Conservation (phyloP, 306 rosid species). For the Sophora flavescens region DNA sequence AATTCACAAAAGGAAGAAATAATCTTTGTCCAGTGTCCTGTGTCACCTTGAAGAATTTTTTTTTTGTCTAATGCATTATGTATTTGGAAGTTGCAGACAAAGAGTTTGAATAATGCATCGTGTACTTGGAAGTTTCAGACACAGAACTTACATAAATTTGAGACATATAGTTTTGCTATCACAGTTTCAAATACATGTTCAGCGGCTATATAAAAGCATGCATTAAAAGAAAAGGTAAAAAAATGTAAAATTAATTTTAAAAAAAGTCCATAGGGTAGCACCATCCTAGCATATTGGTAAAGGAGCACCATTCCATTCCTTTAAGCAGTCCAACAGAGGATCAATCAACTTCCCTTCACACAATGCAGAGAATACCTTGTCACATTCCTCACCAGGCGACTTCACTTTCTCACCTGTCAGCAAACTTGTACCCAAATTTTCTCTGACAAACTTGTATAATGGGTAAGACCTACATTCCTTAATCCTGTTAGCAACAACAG, state of each 20-base stretch:
- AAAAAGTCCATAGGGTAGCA: neutral
- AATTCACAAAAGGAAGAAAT: no score
- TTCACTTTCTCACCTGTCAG: conserved; percentile 78
- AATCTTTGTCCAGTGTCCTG: no score
- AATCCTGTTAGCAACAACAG: conserved; percentile 63
- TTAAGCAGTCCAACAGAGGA: conserved; percentile 76
- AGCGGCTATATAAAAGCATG: neutral
- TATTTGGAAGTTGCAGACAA: neutral
- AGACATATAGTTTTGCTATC: conserved; percentile 19
- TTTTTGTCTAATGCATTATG: neutral
- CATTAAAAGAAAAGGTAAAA: conserved; percentile 3
- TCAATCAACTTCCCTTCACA: conserved; percentile 76
- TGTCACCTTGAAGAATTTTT: no score
- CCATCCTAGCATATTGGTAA: conserved; percentile 68
- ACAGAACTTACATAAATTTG: neutral
- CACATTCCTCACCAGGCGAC: conserved; percentile 93
- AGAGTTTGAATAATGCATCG: neutral
- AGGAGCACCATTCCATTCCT: conserved; percentile 95
- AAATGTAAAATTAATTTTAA: neutral
- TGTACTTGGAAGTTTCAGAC: neutral
- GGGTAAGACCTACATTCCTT: conserved; percentile 89
- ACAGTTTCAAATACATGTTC: conserved; percentile 36
- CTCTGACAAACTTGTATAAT: conserved; percentile 78
- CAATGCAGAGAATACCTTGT: conserved; percentile 79
- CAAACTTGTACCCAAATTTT: conserved; percentile 66